Evolutionary conservation across 169 alveolate genomes (phyloP).

Genomic region (Besnoitia besnoiti): DNA sequence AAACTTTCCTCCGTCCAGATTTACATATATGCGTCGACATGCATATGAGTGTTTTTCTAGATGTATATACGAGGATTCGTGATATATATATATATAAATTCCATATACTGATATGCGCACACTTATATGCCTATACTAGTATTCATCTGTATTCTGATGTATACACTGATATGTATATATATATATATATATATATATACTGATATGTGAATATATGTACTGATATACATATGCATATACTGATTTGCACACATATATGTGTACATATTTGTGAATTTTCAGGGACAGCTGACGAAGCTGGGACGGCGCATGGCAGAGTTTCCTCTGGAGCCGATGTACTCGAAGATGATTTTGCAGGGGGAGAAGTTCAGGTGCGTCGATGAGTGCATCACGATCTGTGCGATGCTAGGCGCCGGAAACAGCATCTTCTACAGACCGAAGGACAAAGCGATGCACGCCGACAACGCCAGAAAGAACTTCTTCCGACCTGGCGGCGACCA

Average conservation of each 20-base stretch:
- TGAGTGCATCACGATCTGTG: constrained; percentile 94
- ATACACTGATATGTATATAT: not conserved
- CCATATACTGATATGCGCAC: not conserved
- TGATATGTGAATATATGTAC: not conserved
- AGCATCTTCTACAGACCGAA: constrained; percentile 96
- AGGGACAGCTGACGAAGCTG: constrained; percentile 81
- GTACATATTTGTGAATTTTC: not conserved
- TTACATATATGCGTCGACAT: not conserved
- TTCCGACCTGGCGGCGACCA: constrained; percentile 98
- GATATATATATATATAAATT: not conserved
- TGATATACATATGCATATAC: not conserved
- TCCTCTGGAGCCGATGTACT: constrained; percentile 98
- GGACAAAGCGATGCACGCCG: constrained; percentile 98
- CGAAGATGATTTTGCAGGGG: constrained; percentile 89
- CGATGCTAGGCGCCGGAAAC: constrained; percentile 98
- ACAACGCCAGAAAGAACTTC: constrained; percentile 95
- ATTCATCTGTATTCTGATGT: not conserved
- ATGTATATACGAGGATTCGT: not conserved
- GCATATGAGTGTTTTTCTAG: not conserved
- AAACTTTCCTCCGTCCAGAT: not conserved
- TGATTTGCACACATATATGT: not conserved
- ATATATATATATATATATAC: not conserved
- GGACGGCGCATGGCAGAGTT: constrained; percentile 99
- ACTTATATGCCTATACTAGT: not conserved
- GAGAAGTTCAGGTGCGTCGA: constrained; percentile 96